Evolutionary conservation across 1,139 yeast genomes (phyloP), one percentile per base, ranked within the genome.

Genomic region (Suhomyces anneliseae): DNA sequence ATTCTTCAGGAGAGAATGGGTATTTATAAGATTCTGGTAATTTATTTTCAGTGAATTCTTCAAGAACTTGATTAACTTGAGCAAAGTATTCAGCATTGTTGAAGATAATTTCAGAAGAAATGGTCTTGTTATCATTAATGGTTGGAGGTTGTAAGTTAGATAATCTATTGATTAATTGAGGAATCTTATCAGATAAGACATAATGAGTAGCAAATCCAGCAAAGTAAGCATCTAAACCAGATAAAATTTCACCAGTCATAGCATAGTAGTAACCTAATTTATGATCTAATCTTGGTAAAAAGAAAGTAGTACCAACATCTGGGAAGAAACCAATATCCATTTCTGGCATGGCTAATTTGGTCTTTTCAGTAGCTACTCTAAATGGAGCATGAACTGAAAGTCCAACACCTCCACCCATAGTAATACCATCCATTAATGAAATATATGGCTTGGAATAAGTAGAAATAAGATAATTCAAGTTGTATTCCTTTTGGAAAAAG

Each of bases 391-490:
- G 98, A 38, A 89, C 85, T 0, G 93, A 78, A 47, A 93, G 73
- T 4, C 99, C 99, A 38, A 90, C 96, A 57, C 99, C 99, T 45
- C 99, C 99, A 47, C 99, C 99, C 97, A 93, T 90, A 35, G 95
- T 90, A 59, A 93, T 90, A 31, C 98, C 98, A 62, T 93, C 86
- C 84, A 88, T 86, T 39, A 90, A 62, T 0, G 96, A 77, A 15
- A 93, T 83, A 54, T 87, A 79, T 1, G 99, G 98, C 70, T 90
- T 93, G 50, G 85, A 76, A 62, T 82, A 90, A 12, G 95, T 85
- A 14, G 96, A 85, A 55, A 92, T 76, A 48, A 85, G 73, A 60
- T 85, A 89, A 70, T 93, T 85, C 61, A 93, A 72, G 52, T 85
- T 82, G 70, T 93, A 93, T 69, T 93, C 99, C 51, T 76, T 68